Conservation (phyloP, 805 yeast species). For the Ogataea nonfermentans region DNA sequence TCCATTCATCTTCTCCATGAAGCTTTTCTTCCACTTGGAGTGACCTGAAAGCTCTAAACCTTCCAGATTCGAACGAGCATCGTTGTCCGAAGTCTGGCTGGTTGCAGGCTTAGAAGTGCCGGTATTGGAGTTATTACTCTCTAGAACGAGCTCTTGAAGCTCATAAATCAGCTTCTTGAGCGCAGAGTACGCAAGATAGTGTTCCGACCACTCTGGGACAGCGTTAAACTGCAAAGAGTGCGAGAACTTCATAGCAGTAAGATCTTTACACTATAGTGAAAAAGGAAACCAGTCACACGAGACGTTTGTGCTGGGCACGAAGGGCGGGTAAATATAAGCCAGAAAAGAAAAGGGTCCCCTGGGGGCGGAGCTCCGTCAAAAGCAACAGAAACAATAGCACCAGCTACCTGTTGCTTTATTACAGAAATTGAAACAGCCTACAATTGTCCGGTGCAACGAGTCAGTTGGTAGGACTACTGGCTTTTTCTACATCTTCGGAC, state of each 20-base stretch:
- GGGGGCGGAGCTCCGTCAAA: too few relatives aligned
- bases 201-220: constrained; percentile 54
- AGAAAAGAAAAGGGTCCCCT: constrained; percentile 3
- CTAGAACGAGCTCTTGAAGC: constrained; percentile 40
- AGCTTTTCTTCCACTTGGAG: constrained; percentile 13
- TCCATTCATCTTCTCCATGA: constrained; percentile 20
- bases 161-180: constrained; percentile 56
- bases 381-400: too few relatives aligned
- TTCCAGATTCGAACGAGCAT: constrained; percentile 17
- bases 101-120: constrained; percentile 19
- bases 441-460: too few relatives aligned
- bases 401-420: too few relatives aligned
- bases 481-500: too few relatives aligned
- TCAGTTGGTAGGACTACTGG: too few relatives aligned
- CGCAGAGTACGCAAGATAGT: constrained; percentile 44
- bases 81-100: constrained; percentile 15
- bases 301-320: constrained; percentile 16
- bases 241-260: constrained; percentile 44
- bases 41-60: constrained; percentile 11
- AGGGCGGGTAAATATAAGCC: constrained; percentile 25
- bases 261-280: constrained; percentile 5
- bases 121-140: constrained; percentile 17
- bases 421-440: too few relatives aligned
- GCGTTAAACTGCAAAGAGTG: constrained; percentile 50
- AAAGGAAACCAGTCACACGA: constrained; percentile 12